These are phyloP conservation scores for Corymbia citriodora DNA, from an alignment of 441 rosid genomes.

Conservation along the genomic window DNA sequence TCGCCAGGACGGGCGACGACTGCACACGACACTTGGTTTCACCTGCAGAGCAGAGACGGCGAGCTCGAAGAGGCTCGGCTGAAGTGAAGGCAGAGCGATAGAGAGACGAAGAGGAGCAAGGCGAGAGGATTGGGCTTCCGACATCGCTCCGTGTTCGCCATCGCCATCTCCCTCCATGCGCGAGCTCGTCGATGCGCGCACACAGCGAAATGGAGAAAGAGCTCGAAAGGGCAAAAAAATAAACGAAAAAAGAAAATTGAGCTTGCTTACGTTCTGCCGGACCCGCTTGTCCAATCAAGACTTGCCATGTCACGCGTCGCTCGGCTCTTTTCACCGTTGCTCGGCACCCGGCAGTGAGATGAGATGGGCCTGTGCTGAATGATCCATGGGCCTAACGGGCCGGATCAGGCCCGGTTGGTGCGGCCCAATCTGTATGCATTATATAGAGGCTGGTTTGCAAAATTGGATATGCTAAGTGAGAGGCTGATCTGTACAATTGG, in stretches of 20 bases:
- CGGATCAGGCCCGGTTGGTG: neutral
- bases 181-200: neutral
- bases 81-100: constrained; percentile 2
- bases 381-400: neutral
- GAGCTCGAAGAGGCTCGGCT: constrained; percentile 7
- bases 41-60: constrained; percentile 10
- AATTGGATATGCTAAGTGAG: neutral
- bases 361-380: neutral
- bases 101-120: constrained; percentile 14
- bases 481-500: neutral
- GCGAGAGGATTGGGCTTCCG: neutral
- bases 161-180: constrained; percentile 9
- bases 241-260: neutral
- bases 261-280: neutral
- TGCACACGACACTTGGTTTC: neutral
- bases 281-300: neutral
- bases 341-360: neutral
- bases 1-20: neutral
- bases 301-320: neutral
- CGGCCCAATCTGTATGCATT: neutral
- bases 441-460: neutral
- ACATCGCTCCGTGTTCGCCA: neutral
- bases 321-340: neutral
- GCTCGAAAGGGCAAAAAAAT: fast-evolving
- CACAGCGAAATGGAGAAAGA: neutral